Evolutionary conservation across 345 rosid genomes (phyloP).

Genomic region (Linum usitatissimum): DNA sequence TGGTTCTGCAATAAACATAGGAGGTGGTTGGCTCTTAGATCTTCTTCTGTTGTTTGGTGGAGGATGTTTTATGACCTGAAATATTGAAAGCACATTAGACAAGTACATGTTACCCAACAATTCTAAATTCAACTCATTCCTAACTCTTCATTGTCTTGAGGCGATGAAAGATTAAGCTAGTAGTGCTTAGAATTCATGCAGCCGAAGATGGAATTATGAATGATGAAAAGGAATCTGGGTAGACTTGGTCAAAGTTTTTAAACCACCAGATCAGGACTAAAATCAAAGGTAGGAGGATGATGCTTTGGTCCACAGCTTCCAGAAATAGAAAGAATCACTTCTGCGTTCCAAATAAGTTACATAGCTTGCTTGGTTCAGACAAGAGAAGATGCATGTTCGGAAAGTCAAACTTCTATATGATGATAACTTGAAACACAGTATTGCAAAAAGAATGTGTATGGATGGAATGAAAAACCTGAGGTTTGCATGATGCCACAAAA

Average conservation of each 20-base stretch:
- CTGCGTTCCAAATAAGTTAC: not conserved
- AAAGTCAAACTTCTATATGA: not conserved
- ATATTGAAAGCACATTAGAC: not conserved
- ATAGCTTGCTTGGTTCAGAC: not conserved
- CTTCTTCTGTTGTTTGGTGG: slow-evolving; percentile 43
- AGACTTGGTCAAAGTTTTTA: not conserved
- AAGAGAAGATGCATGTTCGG: not conserved
- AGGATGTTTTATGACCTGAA: slow-evolving; percentile 56
- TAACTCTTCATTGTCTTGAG: not conserved
- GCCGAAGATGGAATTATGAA: no score
- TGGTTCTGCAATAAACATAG: slow-evolving; percentile 86
- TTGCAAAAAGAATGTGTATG: slow-evolving; percentile 1
- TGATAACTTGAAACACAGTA: not conserved
- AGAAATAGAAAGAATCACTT: no score
- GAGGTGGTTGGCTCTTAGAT: slow-evolving; percentile 60
- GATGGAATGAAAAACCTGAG: slow-evolving; percentile 54
- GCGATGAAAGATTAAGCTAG: not conserved
- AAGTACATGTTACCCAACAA: not conserved
- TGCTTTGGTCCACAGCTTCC: not conserved
- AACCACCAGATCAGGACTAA: not conserved
- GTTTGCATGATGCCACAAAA: slow-evolving; percentile 60
- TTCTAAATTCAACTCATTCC: not conserved
- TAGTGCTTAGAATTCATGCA: not conserved
- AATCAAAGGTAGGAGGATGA: not conserved
- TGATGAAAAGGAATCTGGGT: not conserved